Evolutionary conservation across 2,329 filamentous ascomycete species (phyloP), one percentile per base, ranked within the genome.

Genomic region (Colletotrichum agaves): DNA sequence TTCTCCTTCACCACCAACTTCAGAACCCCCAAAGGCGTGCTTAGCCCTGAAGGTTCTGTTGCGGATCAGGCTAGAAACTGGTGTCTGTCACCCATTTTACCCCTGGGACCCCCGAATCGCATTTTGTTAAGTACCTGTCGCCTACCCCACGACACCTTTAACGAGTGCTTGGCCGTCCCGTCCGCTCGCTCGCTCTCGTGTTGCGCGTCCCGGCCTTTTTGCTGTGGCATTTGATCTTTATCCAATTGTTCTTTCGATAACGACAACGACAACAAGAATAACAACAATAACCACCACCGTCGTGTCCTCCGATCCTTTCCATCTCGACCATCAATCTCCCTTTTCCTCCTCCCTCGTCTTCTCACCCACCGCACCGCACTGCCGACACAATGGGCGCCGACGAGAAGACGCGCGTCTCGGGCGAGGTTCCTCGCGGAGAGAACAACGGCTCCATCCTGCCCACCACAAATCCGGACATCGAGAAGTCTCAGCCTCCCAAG

Each of bases 371-470:
- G 41, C 44, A 39, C 41, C n/a, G 35, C 57, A 46, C 49, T 31
- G 47, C 35, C 27, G 43, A 65, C 58, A 65, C 44, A 55, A 73
- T 73, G 72, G 63, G 64, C 52, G 62, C 71, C 75, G 91, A 92
- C 78, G 92, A 97, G 80, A 98, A 97, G 83, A 90, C 87, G 74
- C 91, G 94, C 77, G 85, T 90, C 75, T 97, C 93, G 52, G 92
- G 92, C 79, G 94, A 97, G 79, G 84, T 87, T 74, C 83, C 87
- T 64, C 87, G 91, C 79, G 74, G 80, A 60, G 86, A 90, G 71
- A 80, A 83, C 71, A 83, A 82, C 72, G 81, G 81, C 75, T 88
- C 85, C 47, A 85, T 93, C 66, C 85, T 98, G 77, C 94, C 94
- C 33, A 94, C 91, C 11, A 88, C 93, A 79, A 97, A 95, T 79